phyloP scores from a whole-genome alignment of 345 rosid genomes.

The Eucalyptus caleyi region DNA sequence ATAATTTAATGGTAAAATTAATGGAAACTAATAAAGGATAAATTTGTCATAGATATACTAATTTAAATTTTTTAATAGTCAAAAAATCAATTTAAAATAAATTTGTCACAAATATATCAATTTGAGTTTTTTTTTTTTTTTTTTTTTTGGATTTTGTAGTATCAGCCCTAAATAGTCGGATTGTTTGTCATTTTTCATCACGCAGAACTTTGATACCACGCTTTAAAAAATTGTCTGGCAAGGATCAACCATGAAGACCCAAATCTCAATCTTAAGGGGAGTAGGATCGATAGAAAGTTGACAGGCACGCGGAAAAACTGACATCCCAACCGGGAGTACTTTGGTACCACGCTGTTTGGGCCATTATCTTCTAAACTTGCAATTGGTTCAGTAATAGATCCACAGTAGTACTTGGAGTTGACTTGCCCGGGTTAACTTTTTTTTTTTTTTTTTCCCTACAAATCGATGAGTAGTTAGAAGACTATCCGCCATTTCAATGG shows the following conservation, averaged over 20 bases:
- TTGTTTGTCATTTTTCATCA: no score
- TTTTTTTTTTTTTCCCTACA: neutral
- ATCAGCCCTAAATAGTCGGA: neutral
- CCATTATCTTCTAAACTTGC: no score
- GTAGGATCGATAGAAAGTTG: neutral
- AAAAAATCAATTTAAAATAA: no score
- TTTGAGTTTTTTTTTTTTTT: no score
- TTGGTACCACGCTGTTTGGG: no score
- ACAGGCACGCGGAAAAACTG: neutral
- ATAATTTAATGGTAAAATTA: no score
- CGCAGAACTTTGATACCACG: no score
- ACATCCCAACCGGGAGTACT: neutral
- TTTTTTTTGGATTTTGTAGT: neutral
- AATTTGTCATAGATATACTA: no score
- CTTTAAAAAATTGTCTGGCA: neutral
- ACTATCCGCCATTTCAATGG: neutral
- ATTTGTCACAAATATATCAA: rapidly evolving
- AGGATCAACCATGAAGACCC: neutral
- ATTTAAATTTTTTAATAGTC: rapidly evolving
- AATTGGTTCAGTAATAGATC: no score
- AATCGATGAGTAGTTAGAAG: neutral
- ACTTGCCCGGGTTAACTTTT: neutral
- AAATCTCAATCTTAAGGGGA: neutral
- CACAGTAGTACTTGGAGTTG: neutral
- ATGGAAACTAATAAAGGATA: neutral